Base-by-base conservation (phyloP, 208 protist genomes). In the Angomonas ambiguus region DNA sequence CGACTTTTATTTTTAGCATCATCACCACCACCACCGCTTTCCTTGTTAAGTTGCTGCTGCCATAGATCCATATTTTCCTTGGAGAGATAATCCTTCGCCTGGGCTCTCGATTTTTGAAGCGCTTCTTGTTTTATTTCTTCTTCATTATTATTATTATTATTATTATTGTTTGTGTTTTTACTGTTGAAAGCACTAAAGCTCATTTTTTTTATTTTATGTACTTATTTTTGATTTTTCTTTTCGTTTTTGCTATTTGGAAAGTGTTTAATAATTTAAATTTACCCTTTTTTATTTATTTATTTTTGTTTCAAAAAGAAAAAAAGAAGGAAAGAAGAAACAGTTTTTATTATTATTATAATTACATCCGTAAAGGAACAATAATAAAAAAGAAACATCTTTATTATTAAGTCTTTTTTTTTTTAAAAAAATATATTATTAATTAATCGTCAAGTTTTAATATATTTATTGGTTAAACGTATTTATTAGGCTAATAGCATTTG, bases 61-160 rank as follows among this genome's bases (percentile, higher is more conserved):
- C 82, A 69, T 62, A 87, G 79, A 33, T 76, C 76, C 41, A 87
- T 73, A 25, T 77, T 77, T 67, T 87, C 80, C 57, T 85, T 84
- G 55, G 70, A 77, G 20, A 90, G 79, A 67, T 76, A 90, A 20
- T 87, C 84, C 25, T 68, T 72, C 20, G 72, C 75, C 63, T 85
- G 69, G 51, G 80, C 60, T 45, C 74, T 74, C 1, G 71, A 49
- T 45, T 72, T 71, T 2, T 63, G 41, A 28, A 76, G 60, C 10
- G 18, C 56, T n/a, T 71, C 38, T 10, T 67, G 10, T 41, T 34
- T 33, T 8, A 60, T 35, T 27, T 1, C 34, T 51, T 59, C 67
- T 11, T 4, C 53, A 6, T n/a, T 35, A 11, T 51, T 41, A 25
- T 16, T 45, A 16, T 45, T 45, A 45, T 16, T 45, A 16, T 16